Conservation (phyloP, 495 filamentous ascomycete species). For the Penicillium paradoxum region DNA sequence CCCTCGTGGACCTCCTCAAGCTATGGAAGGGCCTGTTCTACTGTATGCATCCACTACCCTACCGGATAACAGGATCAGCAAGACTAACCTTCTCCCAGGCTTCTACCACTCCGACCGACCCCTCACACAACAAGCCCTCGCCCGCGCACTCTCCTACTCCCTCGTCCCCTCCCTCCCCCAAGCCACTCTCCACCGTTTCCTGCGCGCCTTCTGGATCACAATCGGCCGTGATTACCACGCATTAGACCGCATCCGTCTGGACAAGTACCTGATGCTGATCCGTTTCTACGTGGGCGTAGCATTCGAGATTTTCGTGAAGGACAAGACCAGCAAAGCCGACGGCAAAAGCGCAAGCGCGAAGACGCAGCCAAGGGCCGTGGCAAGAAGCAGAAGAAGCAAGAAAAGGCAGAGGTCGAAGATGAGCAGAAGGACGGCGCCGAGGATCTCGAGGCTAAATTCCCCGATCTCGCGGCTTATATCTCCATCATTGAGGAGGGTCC, state of each 20-base stretch:
- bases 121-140: conserved; percentile 78
- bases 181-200: conserved; percentile 47
- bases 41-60: conserved; percentile 45
- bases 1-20: conserved; percentile 75
- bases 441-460: conserved; percentile 36
- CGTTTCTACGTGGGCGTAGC: conserved; percentile 67
- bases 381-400: conserved; percentile 33
- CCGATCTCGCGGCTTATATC: conserved; percentile 38
- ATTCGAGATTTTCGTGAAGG: conserved; percentile 48
- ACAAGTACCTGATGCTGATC: conserved; percentile 88
- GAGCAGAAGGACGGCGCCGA: conserved; percentile 15
- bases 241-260: conserved; percentile 82
- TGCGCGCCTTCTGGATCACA: conserved; percentile 84
- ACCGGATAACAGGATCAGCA: not conserved
- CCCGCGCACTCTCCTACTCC: conserved; percentile 69
- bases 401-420: conserved; percentile 5
- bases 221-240: conserved; percentile 75
- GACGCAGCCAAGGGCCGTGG: conserved; percentile 37
- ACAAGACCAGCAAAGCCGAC: conserved; percentile 11
- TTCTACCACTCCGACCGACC: conserved; percentile 94
- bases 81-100: conserved; percentile 31
- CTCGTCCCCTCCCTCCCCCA: conserved; percentile 62
- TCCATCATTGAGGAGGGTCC: conserved; percentile 41
- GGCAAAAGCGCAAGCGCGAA: conserved; percentile 28
- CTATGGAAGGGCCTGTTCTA: conserved; percentile 97